A percentile compares a stretch with the other conserved stretches of the same genome.
These are phyloP conservation scores for Fusarium marasasianum DNA, from an alignment of 2,329 filamentous ascomycete species.

Conservation along the genomic window DNA sequence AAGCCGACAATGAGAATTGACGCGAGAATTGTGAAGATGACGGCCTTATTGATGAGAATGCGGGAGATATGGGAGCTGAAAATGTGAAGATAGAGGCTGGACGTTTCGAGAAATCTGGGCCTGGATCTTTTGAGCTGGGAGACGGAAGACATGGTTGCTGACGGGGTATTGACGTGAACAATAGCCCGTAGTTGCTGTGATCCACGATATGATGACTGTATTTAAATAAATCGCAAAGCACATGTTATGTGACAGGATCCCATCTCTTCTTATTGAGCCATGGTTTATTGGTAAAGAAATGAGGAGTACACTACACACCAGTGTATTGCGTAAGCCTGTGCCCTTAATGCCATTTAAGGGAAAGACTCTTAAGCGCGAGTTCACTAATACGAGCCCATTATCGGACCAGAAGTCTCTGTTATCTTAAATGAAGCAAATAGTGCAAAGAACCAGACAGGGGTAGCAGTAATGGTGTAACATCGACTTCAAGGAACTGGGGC, in stretches of 20 bases:
- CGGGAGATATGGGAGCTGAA: not conserved
- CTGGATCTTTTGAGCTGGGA: not conserved
- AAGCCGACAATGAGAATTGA: not conserved
- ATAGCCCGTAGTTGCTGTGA: not conserved
- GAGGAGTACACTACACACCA: not conserved
- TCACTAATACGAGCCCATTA: not conserved
- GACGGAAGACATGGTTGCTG: not conserved
- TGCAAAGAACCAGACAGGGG: not conserved
- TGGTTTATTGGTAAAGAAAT: not conserved
- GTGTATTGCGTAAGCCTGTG: not conserved
- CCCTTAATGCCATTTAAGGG: not conserved
- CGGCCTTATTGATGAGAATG: not conserved
- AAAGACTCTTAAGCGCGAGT: not conserved
- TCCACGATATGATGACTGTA: not conserved
- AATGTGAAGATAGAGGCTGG: not conserved
- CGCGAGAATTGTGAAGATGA: not conserved
- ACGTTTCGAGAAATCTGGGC: not conserved
- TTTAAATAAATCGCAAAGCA: not conserved
- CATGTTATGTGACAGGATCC: not conserved
- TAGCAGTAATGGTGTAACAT: not conserved
- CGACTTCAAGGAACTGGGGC: not conserved
- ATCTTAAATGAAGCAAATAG: not conserved
- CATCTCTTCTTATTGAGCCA: accelerated
- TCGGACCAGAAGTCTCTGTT: not conserved
- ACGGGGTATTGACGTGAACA: not conserved